Percentiles rank a stretch among this genome's conserved stretches.
These are phyloP conservation scores for Aspergillus sp. DNA, from an alignment of 2,329 filamentous ascomycete genomes.

Conservation along the genomic window DNA sequence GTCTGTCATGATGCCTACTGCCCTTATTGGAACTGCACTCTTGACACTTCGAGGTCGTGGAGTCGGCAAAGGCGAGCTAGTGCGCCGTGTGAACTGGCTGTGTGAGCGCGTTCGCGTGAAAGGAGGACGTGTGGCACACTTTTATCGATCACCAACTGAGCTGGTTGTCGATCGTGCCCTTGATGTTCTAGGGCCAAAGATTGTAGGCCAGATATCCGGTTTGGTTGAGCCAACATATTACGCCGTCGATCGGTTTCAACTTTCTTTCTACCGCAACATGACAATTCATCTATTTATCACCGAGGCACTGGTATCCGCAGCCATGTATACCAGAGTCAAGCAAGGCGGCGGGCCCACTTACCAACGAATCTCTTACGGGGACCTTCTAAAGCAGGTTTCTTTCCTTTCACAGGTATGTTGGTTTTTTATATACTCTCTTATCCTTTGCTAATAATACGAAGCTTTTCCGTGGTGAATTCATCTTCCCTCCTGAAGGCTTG, in stretches of 20 bases:
- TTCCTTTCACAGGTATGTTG: constrained; percentile 68
- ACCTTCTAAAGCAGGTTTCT: constrained; percentile 71
- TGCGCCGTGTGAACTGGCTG: constrained; percentile 86
- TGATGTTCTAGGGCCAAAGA: constrained; percentile 82
- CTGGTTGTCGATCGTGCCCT: constrained; percentile 84
- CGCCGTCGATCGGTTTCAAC: constrained; percentile 91
- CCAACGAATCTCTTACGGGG: constrained; percentile 71
- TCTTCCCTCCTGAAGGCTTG: constrained; percentile 85
- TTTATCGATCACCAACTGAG: constrained; percentile 72
- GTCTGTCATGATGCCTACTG: constrained; percentile 96
- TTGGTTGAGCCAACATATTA: constrained; percentile 89
- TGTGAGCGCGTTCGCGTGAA: constrained; percentile 75
- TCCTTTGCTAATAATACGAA: constrained; percentile 30
- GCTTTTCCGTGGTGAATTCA: constrained; percentile 93
- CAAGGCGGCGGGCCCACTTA: constrained; percentile 77
- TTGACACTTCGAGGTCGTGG: constrained; percentile 87
- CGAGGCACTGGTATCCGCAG: constrained; percentile 82
- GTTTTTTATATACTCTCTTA: not conserved
- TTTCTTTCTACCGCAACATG: constrained; percentile 99
- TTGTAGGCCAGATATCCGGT: constrained; percentile 75
- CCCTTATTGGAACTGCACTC: constrained; percentile 87
- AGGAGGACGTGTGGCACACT: constrained; percentile 89
- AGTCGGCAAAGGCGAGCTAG: constrained; percentile 80
- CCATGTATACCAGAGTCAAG: constrained; percentile 88
- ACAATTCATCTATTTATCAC: constrained; percentile 97